These are phyloP conservation scores for Brassica nigra DNA, from an alignment of 345 rosid species.

Conservation along the genomic window DNA sequence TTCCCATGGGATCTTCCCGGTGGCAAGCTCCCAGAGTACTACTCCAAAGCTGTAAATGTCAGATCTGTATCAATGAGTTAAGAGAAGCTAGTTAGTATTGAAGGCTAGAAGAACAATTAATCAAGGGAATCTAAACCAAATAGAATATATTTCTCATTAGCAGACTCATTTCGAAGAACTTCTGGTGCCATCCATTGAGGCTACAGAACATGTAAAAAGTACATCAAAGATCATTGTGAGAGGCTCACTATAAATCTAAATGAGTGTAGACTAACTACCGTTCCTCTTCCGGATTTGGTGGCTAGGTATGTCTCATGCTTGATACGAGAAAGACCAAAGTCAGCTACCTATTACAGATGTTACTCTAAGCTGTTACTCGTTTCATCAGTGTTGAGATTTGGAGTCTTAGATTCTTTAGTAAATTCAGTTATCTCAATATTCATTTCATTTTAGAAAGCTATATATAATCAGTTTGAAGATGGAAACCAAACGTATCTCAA, in stretches of 20 bases:
- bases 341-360: conserved; percentile 69
- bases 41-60: conserved; percentile 96
- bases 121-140: conserved; percentile 5
- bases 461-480: no score
- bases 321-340: conserved; percentile 95
- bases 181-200: conserved; percentile 99
- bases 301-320: conserved; percentile 81
- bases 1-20: conserved; percentile 97
- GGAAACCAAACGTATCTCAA: neutral
- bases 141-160: conserved; percentile 82
- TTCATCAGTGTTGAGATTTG: neutral
- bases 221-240: neutral
- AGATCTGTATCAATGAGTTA: conserved; percentile 53
- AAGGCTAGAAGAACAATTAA: neutral
- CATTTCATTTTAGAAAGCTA: no score
- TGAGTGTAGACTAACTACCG: conserved; percentile 51
- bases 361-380: conserved; percentile 13
- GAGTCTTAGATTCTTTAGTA: neutral
- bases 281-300: conserved; percentile 85
- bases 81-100: neutral
- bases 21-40: conserved; percentile 51
- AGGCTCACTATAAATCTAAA: neutral
- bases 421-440: neutral
- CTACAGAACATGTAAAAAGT: conserved; percentile 46
- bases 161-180: conserved; percentile 91